Base-by-base conservation (phyloP, 805 yeast genomes). In the Cyberlindnera galapagoensis region DNA sequence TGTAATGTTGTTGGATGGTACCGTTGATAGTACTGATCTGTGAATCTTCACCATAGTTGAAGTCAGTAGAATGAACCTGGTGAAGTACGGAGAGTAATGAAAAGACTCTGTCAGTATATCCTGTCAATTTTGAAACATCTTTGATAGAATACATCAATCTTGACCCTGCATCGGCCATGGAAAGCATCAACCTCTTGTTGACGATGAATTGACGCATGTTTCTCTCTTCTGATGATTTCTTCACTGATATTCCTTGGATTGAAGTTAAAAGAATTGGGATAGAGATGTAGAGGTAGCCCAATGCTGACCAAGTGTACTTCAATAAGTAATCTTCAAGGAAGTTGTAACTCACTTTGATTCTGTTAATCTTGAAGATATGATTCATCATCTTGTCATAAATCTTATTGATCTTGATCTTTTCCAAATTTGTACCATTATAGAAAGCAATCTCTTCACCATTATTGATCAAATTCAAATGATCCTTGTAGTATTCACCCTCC, bases 361-460 rank as follows among this genome's bases (percentile, higher is more conserved):
- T 65, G 44, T 76, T 73, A 36, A 77, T 73, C 33, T 63, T 62
- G 28, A 67, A 57, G 35, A 75, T 60, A 41, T 79, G 85, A 18
- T 59, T 55, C 52, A 68, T 67, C 43, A 88, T 67, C 24, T 64
- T 65, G 13, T 63, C 54, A 52, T 80, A 87, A 12, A 81, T 68
- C 24, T 65, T 67, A 21, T 57, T 60, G 31, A 87, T 73, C 48
- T 82, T 82, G 7, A 59, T 49, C 49, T 79, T 80, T 57, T 88
- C 97, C 38, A 87, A 71, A 9, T 67, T 63, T 0, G 90, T 78
- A 14, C 97, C 97, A 52, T 87, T 87, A 55, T 87, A 88, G 52
- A 88, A 88, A 0, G 95, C 94, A 47, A 88, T 86, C 54, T 88
- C 97, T 60, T 88, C 97, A 50, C 87, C 80, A 50, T 88, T 88